Evolutionary conservation across 345 rosid species (phyloP), one percentile per base, ranked within the genome.

Genomic region (Schrenkiella parvula): DNA sequence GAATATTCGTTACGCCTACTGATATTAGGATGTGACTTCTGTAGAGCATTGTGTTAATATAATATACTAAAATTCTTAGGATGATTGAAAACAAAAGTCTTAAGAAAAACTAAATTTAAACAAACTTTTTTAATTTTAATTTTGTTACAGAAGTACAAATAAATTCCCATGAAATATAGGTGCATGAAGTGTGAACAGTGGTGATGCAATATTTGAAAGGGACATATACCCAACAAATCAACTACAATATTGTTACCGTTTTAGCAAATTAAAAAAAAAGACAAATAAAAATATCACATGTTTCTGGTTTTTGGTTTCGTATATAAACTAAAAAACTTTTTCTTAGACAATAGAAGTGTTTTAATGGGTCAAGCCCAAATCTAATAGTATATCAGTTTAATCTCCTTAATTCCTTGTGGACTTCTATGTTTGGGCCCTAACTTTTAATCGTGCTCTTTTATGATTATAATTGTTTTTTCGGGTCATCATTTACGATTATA

Each of bases 121-220:
- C 10, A 35, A 2, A 11, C 4, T 10, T 35, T 14, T 38, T 38
- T 38, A 38, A 15, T 32, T 12, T 12, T 13, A 2, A 25, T 53
- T 11, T 54, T 29, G 38, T 70, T 11, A 38, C 19, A 72, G 32
- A 31, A 50, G 26, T 62, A 41, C 44, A 71, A 23, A 66, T 1
- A 47, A 37, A 47, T 8, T 56, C 52, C 19, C 32, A 56, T 23
- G 51, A 55, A 65, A 34, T 46, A 8, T 43, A 56, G 21, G 66
- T 64, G 71, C 39, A 64, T 55, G 46, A 22, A 41, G 59, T 73
- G 65, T 64, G 58, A 64, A 44, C 17, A 64, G 14, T 18, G 58
- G 9, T 73, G 77, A 73, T 73, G 77, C 77, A 73, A 73, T 44
- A 50, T 46, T 25, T 73, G 71, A 55, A 64, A 55, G 64, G 71